A percentile compares a stretch with the other conserved stretches of the same genome.
Conservation (phyloP, 1,139 yeast genomes). For the Yamadazyma aaseri region DNA sequence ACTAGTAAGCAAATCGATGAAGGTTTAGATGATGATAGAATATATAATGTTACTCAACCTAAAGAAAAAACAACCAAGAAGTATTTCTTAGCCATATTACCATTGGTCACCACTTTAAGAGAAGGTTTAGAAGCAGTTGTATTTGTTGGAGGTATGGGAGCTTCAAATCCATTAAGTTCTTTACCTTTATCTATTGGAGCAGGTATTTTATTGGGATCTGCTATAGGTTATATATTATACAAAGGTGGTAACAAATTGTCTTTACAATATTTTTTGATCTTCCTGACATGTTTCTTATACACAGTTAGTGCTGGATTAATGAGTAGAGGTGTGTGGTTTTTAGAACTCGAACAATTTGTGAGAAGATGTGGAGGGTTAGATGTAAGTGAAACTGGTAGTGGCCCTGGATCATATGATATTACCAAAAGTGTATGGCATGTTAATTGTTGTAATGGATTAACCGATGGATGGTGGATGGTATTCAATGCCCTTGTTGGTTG, state of each 20-base stretch:
- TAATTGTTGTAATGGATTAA: conserved; percentile 42
- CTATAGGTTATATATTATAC: conserved; percentile 37
- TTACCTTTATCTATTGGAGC: conserved; percentile 30
- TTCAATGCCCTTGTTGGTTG: conserved; percentile 47
- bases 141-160: conserved; percentile 48
- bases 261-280: conserved; percentile 39
- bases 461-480: conserved; percentile 36
- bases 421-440: conserved; percentile 45
- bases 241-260: conserved; percentile 45
- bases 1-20: conserved; percentile 4
- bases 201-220: conserved; percentile 33
- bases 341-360: conserved; percentile 42
- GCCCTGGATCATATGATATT: conserved; percentile 48
- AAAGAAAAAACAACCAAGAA: conserved; percentile 15
- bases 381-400: conserved; percentile 49
- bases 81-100: conserved; percentile 41
- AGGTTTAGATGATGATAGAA: conserved; percentile 1
- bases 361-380: conserved; percentile 44
- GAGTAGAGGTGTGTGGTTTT: conserved; percentile 47
- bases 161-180: conserved; percentile 11
- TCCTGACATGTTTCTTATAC: conserved; percentile 42
- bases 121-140: conserved; percentile 52
- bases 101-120: conserved; percentile 45
- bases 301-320: conserved; percentile 47
- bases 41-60: conserved; percentile 2